Evolutionary conservation across 2,329 filamentous ascomycete genomes (phyloP).

Genomic region (Escovopsis weberi): DNA sequence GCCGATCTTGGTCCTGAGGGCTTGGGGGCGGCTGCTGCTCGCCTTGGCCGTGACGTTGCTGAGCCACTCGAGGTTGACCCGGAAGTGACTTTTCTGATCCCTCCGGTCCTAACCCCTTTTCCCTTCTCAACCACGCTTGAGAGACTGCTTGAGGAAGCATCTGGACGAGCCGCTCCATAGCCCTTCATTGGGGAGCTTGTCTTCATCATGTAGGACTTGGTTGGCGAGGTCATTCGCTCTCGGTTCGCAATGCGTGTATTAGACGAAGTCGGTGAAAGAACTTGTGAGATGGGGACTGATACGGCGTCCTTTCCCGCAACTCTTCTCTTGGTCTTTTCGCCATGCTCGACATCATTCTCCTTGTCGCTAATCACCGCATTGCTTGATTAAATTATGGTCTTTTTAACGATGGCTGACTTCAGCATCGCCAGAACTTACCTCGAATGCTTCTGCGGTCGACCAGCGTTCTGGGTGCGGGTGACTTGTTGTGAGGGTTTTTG

Average conservation of each 20-base stretch:
- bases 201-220: constrained; percentile 42
- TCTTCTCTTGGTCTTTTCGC: constrained; percentile 58
- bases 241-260: constrained; percentile 54
- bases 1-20: constrained; percentile 21
- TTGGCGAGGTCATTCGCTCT: constrained; percentile 33
- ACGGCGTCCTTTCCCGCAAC: constrained; percentile 29
- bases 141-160: constrained; percentile 30
- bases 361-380: constrained; percentile 56
- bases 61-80: constrained; percentile 25
- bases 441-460: constrained; percentile 29
- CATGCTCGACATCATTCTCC: constrained; percentile 51
- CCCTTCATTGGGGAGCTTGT: constrained; percentile 50
- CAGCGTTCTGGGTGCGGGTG: constrained; percentile 9
- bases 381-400: constrained; percentile 38
- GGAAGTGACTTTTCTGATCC: constrained; percentile 30
- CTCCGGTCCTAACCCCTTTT: constrained; percentile 37
- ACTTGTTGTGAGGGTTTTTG: constrained; percentile 18
- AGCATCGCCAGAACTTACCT: constrained; percentile 28
- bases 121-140: constrained; percentile 47
- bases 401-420: constrained; percentile 2
- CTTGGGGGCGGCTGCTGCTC: constrained; percentile 22
- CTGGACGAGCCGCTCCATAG: constrained; percentile 23
- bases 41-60: constrained; percentile 15
- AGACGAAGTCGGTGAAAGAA: constrained; percentile 70
- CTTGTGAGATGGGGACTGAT: constrained; percentile 32